These are phyloP conservation scores for Trichoderma brevicompactum DNA, from an alignment of 2,329 filamentous ascomycete species.

Conservation along the genomic window DNA sequence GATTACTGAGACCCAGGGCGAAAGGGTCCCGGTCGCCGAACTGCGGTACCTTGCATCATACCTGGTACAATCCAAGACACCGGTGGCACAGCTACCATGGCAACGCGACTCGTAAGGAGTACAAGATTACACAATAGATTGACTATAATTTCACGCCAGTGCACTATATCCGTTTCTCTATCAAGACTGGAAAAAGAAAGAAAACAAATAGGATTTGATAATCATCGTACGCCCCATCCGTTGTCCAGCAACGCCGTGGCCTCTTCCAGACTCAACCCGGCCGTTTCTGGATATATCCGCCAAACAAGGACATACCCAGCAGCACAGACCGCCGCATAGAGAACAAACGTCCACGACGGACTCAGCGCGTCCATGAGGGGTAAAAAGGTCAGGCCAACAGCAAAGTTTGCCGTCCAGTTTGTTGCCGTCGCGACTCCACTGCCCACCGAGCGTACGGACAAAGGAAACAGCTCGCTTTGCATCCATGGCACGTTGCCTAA, in stretches of 20 bases:
- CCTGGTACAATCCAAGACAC: neutral
- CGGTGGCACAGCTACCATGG: conserved; percentile 9
- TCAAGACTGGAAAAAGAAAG: neutral
- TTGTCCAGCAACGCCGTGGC: conserved; percentile 71
- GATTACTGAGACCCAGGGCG: neutral
- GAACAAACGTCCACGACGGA: conserved; percentile 75
- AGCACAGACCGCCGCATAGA: conserved; percentile 76
- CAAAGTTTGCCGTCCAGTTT: conserved; percentile 85
- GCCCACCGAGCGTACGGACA: conserved; percentile 72
- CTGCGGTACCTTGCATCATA: conserved; percentile 22
- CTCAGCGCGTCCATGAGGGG: conserved; percentile 80
- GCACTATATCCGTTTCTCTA: neutral
- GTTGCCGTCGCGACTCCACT: conserved; percentile 77
- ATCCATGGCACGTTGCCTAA: conserved; percentile 96
- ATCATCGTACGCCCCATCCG: conserved; percentile 70
- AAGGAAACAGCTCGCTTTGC: conserved; percentile 88
- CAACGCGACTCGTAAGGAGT: neutral
- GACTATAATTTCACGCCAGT: neutral
- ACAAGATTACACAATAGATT: neutral
- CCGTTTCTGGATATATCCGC: conserved; percentile 84
- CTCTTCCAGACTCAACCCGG: conserved; percentile 79
- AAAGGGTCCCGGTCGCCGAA: conserved; percentile 1
- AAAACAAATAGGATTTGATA: neutral
- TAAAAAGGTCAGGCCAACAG: conserved; percentile 84
- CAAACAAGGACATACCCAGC: conserved; percentile 71